Conservation (phyloP, 306 rosid genomes). For the Vigna trinervia region DNA sequence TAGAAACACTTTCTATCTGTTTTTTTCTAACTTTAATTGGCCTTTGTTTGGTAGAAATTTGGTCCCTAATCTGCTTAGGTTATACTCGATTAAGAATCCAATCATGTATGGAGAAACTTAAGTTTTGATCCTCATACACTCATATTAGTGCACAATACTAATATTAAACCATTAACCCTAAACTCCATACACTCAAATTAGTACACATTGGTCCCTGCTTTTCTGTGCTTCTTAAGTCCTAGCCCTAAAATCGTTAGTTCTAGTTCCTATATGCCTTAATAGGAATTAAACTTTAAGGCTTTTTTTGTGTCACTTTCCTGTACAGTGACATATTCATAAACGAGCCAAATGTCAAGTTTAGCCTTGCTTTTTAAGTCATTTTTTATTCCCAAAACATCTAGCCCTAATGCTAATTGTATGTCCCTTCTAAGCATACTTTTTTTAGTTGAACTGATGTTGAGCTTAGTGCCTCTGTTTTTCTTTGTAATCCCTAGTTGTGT, state of each 20-base stretch:
- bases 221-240: neutral
- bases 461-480: constrained; percentile 14
- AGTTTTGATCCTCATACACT: neutral
- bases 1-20: neutral
- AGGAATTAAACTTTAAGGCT: neutral
- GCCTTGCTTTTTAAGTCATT: neutral
- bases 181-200: neutral
- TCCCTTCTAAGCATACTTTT: neutral
- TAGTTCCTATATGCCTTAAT: neutral
- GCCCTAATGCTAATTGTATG: neutral
- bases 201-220: neutral
- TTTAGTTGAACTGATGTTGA: constrained; percentile 1
- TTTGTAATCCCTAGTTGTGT: neutral
- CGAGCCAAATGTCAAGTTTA: neutral
- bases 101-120: neutral
- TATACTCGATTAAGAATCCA: neutral
- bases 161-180: neutral
- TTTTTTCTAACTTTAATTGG: constrained; percentile 4
- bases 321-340: neutral
- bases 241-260: neutral
- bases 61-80: neutral
- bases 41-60: neutral
- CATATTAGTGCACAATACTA: neutral
- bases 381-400: constrained; percentile 11
- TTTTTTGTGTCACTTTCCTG: neutral